A percentile compares a stretch with the other conserved stretches of the same genome.
Conservation (phyloP, 2,329 filamentous ascomycete genomes). For the Cytospora chrysosperma region DNA sequence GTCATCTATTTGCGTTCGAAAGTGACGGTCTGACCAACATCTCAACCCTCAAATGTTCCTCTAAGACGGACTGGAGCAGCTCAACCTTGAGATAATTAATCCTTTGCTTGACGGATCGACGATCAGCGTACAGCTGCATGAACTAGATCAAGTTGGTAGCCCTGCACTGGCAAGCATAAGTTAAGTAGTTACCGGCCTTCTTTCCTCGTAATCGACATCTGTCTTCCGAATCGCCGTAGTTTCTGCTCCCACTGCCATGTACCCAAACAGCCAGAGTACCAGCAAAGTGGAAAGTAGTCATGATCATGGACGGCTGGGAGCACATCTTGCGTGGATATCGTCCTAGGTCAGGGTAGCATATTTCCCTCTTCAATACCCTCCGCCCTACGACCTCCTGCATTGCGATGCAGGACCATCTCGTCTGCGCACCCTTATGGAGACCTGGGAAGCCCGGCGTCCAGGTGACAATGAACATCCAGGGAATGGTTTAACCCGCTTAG, state of each 20-base stretch:
- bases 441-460: conserved; percentile 29
- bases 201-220: no score
- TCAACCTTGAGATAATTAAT: no score
- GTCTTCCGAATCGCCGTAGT: neutral
- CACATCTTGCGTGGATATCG: neutral
- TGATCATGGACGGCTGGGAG: neutral
- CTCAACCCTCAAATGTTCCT: no score
- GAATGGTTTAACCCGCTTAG: conserved; percentile 21
- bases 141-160: no score
- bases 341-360: no score
- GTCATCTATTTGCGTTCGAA: no score
- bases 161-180: no score
- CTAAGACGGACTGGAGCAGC: no score
- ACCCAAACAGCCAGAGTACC: neutral
- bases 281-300: neutral
- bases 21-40: no score
- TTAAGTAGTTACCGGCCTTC: no score
- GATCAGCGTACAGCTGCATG: no score
- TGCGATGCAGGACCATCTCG: conserved; percentile 16
- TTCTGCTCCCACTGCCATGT: neutral
- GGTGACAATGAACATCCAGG: conserved; percentile 24
- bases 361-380: neutral
- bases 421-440: conserved; percentile 26
- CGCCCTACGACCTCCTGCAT: neutral
- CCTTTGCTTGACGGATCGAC: no score